Conservation (phyloP, 164 flowering plant genomes). For the Cinnamomum micranthum region DNA sequence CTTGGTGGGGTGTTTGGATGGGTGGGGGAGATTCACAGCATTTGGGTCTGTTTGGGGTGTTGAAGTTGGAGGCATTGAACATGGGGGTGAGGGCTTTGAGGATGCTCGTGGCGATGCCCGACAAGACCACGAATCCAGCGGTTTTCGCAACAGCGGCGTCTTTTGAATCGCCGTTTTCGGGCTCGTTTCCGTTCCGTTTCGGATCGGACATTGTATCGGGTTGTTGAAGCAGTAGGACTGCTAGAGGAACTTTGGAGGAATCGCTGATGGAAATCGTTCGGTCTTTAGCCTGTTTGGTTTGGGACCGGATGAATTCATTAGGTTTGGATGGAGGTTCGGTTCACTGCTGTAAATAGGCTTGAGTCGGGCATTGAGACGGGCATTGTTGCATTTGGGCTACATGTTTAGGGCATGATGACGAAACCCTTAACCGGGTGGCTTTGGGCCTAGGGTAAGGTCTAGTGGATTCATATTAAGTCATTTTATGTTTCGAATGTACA, state of each 20-base stretch:
- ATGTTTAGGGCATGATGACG: too few relatives aligned
- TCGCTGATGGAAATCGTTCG: background rate
- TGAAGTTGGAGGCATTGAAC: conserved; percentile 3
- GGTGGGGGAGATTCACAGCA: background rate
- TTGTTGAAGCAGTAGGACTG: background rate
- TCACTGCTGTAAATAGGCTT: too few relatives aligned
- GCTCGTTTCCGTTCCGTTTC: conserved; percentile 9
- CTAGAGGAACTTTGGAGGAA: background rate
- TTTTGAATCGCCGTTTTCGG: background rate
- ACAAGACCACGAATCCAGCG: conserved; percentile 39
- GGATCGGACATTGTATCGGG: conserved; percentile 9
- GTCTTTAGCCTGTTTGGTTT: too few relatives aligned
- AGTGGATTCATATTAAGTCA: too few relatives aligned
- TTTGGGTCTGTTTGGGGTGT: conserved; percentile 3
- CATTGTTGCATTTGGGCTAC: too few relatives aligned
- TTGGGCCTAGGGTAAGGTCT: too few relatives aligned
- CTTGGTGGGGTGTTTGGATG: conserved; percentile 2
- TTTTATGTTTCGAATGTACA: too few relatives aligned
- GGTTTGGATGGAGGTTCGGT: too few relatives aligned
- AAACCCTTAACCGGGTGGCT: too few relatives aligned
- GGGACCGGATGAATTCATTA: too few relatives aligned
- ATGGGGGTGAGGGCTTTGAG: conserved; percentile 36
- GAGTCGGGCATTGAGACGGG: too few relatives aligned
- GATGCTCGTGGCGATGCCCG: conserved; percentile 48
- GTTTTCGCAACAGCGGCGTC: conserved; percentile 30